These are phyloP conservation scores for Boehmeria nivea DNA, from an alignment of 306 rosid genomes.

Conservation along the genomic window DNA sequence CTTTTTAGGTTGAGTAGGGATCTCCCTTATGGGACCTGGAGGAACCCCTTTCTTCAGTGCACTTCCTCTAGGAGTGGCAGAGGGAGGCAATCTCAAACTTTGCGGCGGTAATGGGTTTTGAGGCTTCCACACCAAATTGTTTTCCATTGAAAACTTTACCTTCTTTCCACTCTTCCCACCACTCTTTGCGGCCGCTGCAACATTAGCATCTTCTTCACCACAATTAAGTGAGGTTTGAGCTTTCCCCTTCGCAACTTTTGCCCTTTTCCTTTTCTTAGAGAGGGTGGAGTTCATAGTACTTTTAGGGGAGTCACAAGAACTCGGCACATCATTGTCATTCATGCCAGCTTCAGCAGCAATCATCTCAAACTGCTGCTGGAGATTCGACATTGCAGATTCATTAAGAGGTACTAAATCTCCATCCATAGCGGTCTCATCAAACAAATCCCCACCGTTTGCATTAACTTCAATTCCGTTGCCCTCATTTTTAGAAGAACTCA, in stretches of 20 bases:
- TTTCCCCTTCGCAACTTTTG: conserved; percentile 39
- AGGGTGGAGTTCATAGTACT: conserved; percentile 24
- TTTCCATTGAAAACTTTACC: conserved; percentile 87
- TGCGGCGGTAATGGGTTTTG: conserved; percentile 92
- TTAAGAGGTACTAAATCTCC: conserved; percentile 16
- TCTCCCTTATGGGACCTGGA: conserved; percentile 90
- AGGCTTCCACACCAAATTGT: conserved; percentile 91
- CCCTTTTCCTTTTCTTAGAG: conserved; percentile 85
- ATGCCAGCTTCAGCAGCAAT: conserved; percentile 73
- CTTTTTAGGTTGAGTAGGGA: conserved; percentile 45
- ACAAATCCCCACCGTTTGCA: conserved; percentile 32
- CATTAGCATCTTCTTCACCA: conserved; percentile 39
- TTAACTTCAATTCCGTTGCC: too few species aligned
- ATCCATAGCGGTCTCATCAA: too few species aligned
- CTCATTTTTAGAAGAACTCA: conserved; percentile 16
- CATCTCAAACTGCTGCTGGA: conserved; percentile 84
- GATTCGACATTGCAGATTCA: conserved; percentile 67
- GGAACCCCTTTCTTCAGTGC: conserved; percentile 97
- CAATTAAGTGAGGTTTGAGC: conserved; percentile 25
- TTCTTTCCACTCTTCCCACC: conserved; percentile 71
- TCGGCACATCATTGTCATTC: conserved; percentile 34
- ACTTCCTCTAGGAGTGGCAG: conserved; percentile 96
- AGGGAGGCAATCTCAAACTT: conserved; percentile 82
- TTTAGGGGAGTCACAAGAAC: conserved; percentile 36
- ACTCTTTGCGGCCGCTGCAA: conserved; percentile 32